Evolutionary conservation across 2,329 filamentous ascomycete species (phyloP), one percentile per base, ranked within the genome.

Genomic region (Alternaria tenuissima): DNA sequence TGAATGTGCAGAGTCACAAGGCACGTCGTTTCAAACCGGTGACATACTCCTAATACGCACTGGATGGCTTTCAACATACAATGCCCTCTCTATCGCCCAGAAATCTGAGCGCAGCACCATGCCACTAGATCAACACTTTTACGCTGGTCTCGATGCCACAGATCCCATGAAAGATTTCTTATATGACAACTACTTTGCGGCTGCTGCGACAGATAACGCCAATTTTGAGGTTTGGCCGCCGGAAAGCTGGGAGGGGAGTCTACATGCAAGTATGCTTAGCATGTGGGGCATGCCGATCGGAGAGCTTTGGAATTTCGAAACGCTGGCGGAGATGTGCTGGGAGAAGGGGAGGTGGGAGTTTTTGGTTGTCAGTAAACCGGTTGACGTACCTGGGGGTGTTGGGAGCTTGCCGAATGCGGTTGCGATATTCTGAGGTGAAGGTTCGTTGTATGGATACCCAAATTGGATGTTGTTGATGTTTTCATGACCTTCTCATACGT

Each of bases 131-230:
- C 26, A 65, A 18, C 68, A 76, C 18, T 59, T 71, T 3, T 72
- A 70, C 24, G 68, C 78, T 66, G 74, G 84, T 79, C 86, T 97
- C 95, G 88, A 96, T 93, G 81, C 92, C 90, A 81, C 91, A 85
- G 78, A 97, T 88, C 72, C 93, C 86, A 75, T 94, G 94, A 79
- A 91, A 87, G 79, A 97, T 82, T 87, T 97, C 90, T 68, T 93
- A 94, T 82, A 92, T 89, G 91, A 97, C 48, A 60, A 48, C 1
- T 70, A 70, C 49, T 70, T 67, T 32, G 64, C 70, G 3, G 74
- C 76, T 18, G 73, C 71, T 14, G 76, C 69, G 18, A 65, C 68
- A 1, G 76, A 81, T 54, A 67, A 75, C 5, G 75, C 65, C 28
- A 77, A 74, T 5, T 76, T 78, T 41, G 79, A 78, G 73, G 65